These are phyloP conservation scores for Sporothrix pseudoabietina DNA, from an alignment of 2,329 filamentous ascomycete species.

Conservation along the genomic window DNA sequence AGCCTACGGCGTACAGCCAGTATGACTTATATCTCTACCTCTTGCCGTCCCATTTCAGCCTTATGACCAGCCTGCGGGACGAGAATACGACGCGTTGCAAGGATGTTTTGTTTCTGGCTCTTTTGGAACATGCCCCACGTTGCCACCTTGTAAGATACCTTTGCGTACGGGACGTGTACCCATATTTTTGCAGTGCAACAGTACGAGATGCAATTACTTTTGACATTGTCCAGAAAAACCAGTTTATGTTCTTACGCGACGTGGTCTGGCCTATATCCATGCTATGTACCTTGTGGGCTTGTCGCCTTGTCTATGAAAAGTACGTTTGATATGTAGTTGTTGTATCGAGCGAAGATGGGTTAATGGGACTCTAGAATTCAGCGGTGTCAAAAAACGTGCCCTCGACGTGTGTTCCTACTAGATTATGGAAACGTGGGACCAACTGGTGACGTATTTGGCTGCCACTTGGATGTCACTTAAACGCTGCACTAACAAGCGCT, in stretches of 20 bases:
- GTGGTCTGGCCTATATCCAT: not conserved
- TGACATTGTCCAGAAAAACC: too few species aligned
- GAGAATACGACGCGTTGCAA: not conserved
- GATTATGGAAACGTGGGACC: constrained; percentile 12
- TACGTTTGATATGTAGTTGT: not conserved
- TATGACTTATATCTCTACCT: not conserved
- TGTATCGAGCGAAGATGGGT: not conserved
- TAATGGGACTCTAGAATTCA: not conserved
- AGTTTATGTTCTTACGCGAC: not conserved
- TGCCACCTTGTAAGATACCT: not conserved
- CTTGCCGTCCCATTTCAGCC: constrained; percentile 25
- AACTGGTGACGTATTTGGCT: constrained; percentile 12
- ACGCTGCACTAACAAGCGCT: not conserved
- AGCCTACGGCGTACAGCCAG: too few species aligned
- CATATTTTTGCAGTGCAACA: not conserved
- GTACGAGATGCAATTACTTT: not conserved
- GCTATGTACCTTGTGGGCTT: not conserved
- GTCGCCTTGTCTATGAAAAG: not conserved
- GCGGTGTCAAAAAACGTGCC: not conserved
- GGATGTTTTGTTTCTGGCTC: not conserved
- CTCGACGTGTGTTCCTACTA: not conserved
- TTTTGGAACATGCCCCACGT: not conserved
- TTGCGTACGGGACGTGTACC: not conserved
- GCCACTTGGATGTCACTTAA: not conserved
- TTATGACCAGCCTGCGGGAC: constrained; percentile 19